Base-by-base conservation (phyloP, 1,284 basidiomycete genomes). In the Heliocybe sulcata region DNA sequence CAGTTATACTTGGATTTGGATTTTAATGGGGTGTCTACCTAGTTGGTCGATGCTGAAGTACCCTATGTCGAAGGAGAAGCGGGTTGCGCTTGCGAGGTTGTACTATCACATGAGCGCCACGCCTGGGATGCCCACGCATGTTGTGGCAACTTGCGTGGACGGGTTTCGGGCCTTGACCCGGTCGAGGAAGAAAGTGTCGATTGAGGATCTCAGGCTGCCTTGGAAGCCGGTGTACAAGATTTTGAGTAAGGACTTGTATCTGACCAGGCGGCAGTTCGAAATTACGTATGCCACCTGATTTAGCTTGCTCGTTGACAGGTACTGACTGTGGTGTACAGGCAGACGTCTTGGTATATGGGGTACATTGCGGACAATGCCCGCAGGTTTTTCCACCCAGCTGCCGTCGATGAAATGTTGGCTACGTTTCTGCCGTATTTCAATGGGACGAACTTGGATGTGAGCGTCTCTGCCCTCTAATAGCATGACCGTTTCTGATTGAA, bases 321-420 rank as follows among this genome's bases (percentile, higher is more conserved):
- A 52, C 50, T n/a, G 20, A 14, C 31, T 29, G n/a, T 35, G 35
- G 27, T 55, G 25, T 54, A 56, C 60, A 91, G 87, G 58, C 87
- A 87, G 72, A 74, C 90, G 22, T 82, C 87, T n/a, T 88, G 82
- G 75, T 88, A 81, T 58, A 87, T 94, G 76, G 87, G 93, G 25
- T 92, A 90, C 65, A 80, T 98, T 57, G 90, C 93, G 33, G 88
- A 93, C 60, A 80, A 80, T 61, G 80, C 84, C 38, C 86, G 90
- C 61, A 79, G 90, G 47, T 98, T 98, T 78, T 98, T 95, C 71
- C 87, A 94, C 62, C 90, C 94, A 9, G 81, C 85, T 53, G 90
- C 93, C 51, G 89, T 90, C 49, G 85, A 91, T 61, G 90, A 92
- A 60, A 98, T 99, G 92, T 83, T 99, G 25, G 77, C 82, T 27